Evolutionary conservation across 164 flowering plant genomes (phyloP), one percentile per base, ranked within the genome.

Genomic region (Magnolia changhungtana): DNA sequence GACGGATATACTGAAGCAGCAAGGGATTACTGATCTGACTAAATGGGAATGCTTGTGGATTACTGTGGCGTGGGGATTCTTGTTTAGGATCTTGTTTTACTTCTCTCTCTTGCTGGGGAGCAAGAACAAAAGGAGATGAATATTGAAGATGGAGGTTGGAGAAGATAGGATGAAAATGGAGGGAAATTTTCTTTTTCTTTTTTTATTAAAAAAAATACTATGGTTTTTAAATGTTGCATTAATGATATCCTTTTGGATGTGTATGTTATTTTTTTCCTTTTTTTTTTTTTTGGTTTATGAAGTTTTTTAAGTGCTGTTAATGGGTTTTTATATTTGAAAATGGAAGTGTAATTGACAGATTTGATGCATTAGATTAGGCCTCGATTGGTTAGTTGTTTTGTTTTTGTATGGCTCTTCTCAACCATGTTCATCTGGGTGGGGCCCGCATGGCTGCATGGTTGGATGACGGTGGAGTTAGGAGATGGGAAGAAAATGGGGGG

Each of bases 21-120:
- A 88, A 70, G 94, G 95, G 7, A 66, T 90, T 8, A 88, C 89
- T 8, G 90, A 91, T 23, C 29, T 93, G 50, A 85, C 85, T 75
- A 93, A 91, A 72, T 93, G 98, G 98, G 68, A 75, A 67, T 91
- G 96, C 84, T 73, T 93, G 78, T 88, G 91, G 91, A 75, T 89
- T 27, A 88, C 89, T 0, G 63, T 93, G 8, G 98, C 91, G 11
- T 88, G 89, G 90, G 98, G 98, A 0, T 89, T 93, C 69, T 86
- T 90, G 77, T 91, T 93, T 58, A 89, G 95, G 76, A n/a, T 89
- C 77, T 80, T 93, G 63, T 93, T 93, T 71, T 93, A 92, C 78
- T 79, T 92, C n/a, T 51, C 91, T 2, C 72, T 93, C 83, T 75
- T 87, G 85, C 1, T 84, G 19, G 95, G 98, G 4, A 89, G 93